Evolutionary conservation across 306 rosid genomes (phyloP), one percentile per base, ranked within the genome.

Genomic region (Vicia villosa): DNA sequence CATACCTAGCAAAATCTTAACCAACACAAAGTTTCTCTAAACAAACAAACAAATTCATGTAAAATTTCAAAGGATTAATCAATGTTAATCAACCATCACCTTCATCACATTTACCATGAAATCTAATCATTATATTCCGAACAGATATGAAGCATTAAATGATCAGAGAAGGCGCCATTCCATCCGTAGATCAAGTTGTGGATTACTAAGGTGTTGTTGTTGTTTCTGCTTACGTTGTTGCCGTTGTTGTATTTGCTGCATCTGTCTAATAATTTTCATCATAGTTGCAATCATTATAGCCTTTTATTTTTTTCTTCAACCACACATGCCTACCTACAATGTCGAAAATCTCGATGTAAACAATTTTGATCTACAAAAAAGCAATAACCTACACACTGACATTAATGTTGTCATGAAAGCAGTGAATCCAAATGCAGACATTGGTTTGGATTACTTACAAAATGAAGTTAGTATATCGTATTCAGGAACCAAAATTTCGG

Each of bases 371-470:
- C 3, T 85, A 9, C 3, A 13, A 47, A 8, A 19, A 0, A 69
- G 36, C 0, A 40, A 15, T 17, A 78, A 46, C 65, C 61, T 89
- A 47, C 14, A 21, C 54, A 8, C 81, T 0, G 66, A 78, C 19
- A 49, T 89, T 12, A 28, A 4, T 0, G 42, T 81, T 19, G 50
- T 38, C 19, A 77, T 87, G 6, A 70, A 70, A 21, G 82, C 87
- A 2, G 50, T 69, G 2, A 89, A 89, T 63, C 86, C 86, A 5
- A 89, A 87, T 65, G 11, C 66, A 17, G 14, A 12, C 0, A 52
- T 89, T 37, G 78, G 76, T 4, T 63, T 89, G 37, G 10, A 38
- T 6, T 82, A 83, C 54, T 88, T 81, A 8, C 42, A 73, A 1
- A 21, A 22, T 2, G 26, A 45, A 10, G 42, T 82, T 36, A n/a